Percentiles rank a stretch among this genome's conserved stretches.
phyloP scores from a whole-genome alignment of 345 rosid genomes.

The Eutrema japonicum region DNA sequence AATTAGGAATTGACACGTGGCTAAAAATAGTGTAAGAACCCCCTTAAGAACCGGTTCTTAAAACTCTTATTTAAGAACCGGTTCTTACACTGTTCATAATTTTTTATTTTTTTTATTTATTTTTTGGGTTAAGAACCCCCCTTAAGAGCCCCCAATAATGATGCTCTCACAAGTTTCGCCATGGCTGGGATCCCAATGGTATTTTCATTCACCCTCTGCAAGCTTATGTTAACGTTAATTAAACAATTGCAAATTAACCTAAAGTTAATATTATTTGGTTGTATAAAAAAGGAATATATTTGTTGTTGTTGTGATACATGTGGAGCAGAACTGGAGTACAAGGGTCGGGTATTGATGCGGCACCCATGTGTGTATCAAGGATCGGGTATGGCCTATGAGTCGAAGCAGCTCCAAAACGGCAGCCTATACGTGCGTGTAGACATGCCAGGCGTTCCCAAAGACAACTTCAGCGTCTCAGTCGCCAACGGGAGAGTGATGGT shows the following conservation, averaged over 20 bases:
- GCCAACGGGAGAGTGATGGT: conserved; percentile 5
- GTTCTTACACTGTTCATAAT: too few relatives aligned
- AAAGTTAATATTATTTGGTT: not conserved
- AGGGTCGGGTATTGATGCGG: conserved; percentile 19
- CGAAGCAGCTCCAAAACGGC: conserved; percentile 25
- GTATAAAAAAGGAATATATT: not conserved
- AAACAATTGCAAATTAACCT: too few relatives aligned
- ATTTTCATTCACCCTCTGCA: not conserved
- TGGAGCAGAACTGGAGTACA: conserved; percentile 7
- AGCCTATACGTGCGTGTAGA: conserved; percentile 32
- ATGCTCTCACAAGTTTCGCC: not conserved
- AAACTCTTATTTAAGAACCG: too few relatives aligned
- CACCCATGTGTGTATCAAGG: conserved; percentile 25
- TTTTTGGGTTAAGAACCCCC: too few relatives aligned
- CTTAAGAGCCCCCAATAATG: too few relatives aligned
- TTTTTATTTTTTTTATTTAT: too few relatives aligned
- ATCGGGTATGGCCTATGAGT: conserved; percentile 27
- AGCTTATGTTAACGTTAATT: not conserved
- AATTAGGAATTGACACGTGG: too few relatives aligned
- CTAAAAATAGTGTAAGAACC: too few relatives aligned
- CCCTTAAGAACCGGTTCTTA: too few relatives aligned
- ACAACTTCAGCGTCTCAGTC: conserved; percentile 7
- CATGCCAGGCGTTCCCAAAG: conserved; percentile 33
- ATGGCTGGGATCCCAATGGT: conserved; percentile 23
- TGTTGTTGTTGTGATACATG: not conserved